Conservation (phyloP, 495 filamentous ascomycete species). For the Penicillium robsamsonii region DNA sequence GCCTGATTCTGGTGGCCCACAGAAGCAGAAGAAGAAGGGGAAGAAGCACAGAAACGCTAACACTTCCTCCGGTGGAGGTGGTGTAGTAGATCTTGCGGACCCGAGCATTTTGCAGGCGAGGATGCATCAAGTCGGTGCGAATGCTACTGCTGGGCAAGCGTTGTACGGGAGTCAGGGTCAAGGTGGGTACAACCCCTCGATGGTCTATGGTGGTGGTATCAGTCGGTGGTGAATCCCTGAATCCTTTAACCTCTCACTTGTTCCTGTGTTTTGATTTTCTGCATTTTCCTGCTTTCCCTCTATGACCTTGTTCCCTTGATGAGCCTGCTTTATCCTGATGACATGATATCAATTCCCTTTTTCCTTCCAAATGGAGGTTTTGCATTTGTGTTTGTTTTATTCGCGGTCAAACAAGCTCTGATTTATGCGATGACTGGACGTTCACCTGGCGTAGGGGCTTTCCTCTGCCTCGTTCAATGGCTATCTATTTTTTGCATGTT, state of each 20-base stretch:
- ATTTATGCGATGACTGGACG: conserved; percentile 32
- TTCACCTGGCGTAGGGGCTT: conserved; percentile 38
- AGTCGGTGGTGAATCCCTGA: conserved; percentile 63
- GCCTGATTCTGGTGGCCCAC: conserved; percentile 72
- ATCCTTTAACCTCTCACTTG: conserved; percentile 12
- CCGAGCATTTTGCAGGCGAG: conserved; percentile 98
- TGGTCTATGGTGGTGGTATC: conserved; percentile 81
- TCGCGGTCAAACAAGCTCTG: conserved; percentile 33
- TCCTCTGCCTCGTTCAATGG: conserved; percentile 10
- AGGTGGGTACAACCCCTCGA: conserved; percentile 93
- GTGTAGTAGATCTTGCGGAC: conserved; percentile 99
- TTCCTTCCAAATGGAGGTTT: conserved; percentile 24
- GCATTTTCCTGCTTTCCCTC: conserved; percentile 19
- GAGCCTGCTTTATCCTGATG: conserved; percentile 26
- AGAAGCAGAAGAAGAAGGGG: conserved; percentile 99
- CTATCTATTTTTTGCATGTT: conserved; percentile 23
- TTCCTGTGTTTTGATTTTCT: conserved; percentile 17
- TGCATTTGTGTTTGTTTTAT: conserved; percentile 31
- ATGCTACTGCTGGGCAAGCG: conserved; percentile 69
- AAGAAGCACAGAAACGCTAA: conserved; percentile 99
- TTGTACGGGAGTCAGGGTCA: conserved; percentile 87
- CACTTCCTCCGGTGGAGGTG: conserved; percentile 98
- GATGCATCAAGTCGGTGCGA: conserved; percentile 82
- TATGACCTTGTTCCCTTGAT: conserved; percentile 22
- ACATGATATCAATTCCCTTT: conserved; percentile 39